Evolutionary conservation across 345 rosid genomes (phyloP).

Genomic region (Garcia nutans): DNA sequence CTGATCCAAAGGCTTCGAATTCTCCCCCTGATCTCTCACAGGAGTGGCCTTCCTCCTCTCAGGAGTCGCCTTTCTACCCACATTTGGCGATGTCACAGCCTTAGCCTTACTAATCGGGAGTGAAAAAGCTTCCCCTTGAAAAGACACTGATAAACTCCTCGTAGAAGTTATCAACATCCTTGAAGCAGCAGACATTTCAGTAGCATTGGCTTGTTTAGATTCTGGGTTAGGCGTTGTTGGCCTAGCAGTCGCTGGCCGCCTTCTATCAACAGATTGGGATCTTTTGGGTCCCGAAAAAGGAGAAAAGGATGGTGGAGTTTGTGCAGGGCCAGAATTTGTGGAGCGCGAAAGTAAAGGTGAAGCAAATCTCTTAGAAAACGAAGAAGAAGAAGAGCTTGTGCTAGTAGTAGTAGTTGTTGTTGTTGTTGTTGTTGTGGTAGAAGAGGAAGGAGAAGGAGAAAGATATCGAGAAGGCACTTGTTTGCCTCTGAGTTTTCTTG

Average conservation of each 20-base stretch:
- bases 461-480: constrained; percentile 81
- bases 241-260: constrained; percentile 37
- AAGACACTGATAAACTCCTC: constrained; percentile 82
- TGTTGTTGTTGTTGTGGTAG: constrained; percentile 45
- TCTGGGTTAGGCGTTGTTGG: constrained; percentile 36
- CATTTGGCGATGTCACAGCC: constrained; percentile 41
- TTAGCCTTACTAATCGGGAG: constrained; percentile 83
- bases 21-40: constrained; percentile 55
- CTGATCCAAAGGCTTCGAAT: constrained; percentile 50
- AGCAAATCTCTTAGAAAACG: constrained; percentile 47
- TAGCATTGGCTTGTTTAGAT: constrained; percentile 30
- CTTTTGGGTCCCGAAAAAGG: constrained; percentile 49
- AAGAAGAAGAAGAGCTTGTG: constrained; percentile 44
- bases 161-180: constrained; percentile 86
- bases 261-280: constrained; percentile 82
- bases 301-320: background rate
- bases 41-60: constrained; percentile 45
- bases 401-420: constrained; percentile 26
- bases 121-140: constrained; percentile 88
- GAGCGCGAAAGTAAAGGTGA: constrained; percentile 66
- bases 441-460: constrained; percentile 80
- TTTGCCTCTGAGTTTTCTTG: constrained; percentile 67
- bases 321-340: constrained; percentile 25
- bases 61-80: constrained; percentile 52
- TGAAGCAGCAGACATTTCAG: constrained; percentile 56